A percentile compares a stretch with the other conserved stretches of the same genome.
Evolutionary conservation across 768 basidiomycete genomes (phyloP).

Genomic region (Grammothele lineata): DNA sequence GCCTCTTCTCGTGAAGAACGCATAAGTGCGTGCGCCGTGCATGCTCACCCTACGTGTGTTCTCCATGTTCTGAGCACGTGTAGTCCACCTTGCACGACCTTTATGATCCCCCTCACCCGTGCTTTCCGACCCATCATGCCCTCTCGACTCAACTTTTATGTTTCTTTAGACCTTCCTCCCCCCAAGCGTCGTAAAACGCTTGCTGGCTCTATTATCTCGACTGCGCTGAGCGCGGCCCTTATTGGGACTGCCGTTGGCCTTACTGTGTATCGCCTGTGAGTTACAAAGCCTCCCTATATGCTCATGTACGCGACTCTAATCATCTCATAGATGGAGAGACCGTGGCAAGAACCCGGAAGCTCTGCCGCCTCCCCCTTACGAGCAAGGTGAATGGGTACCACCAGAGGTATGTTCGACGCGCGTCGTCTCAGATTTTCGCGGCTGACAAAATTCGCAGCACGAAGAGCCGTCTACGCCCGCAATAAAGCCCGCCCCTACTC

Average conservation of each 20-base stretch:
- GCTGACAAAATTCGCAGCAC: too few species aligned
- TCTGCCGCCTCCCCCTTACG: conserved; percentile 57
- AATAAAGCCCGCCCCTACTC: conserved; percentile 32
- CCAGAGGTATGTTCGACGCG: conserved; percentile 26
- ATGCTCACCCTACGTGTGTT: too few species aligned
- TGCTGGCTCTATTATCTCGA: conserved; percentile 79
- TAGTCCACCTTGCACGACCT: conserved; percentile 32
- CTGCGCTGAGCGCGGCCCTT: conserved; percentile 79
- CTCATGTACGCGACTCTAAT: too few species aligned
- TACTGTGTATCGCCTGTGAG: conserved; percentile 83
- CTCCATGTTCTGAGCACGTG: conserved; percentile 5
- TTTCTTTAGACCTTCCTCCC: conserved; percentile 62
- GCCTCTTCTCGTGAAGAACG: too few species aligned
- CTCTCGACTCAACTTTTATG: conserved; percentile 26
- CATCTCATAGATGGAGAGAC: conserved; percentile 69
- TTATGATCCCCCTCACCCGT: too few species aligned
- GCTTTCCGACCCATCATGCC: too few species aligned
- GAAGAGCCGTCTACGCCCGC: conserved; percentile 27
- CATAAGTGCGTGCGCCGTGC: too few species aligned
- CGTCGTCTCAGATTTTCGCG: too few species aligned
- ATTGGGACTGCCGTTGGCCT: conserved; percentile 85
- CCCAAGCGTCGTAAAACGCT: conserved; percentile 77
- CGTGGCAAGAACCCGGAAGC: conserved; percentile 54
- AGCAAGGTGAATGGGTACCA: conserved; percentile 54
- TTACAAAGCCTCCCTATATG: conserved; percentile 19